Evolutionary conservation across 768 basidiomycete genomes (phyloP).

Genomic region (Porphyrellus cyaneotinctus): DNA sequence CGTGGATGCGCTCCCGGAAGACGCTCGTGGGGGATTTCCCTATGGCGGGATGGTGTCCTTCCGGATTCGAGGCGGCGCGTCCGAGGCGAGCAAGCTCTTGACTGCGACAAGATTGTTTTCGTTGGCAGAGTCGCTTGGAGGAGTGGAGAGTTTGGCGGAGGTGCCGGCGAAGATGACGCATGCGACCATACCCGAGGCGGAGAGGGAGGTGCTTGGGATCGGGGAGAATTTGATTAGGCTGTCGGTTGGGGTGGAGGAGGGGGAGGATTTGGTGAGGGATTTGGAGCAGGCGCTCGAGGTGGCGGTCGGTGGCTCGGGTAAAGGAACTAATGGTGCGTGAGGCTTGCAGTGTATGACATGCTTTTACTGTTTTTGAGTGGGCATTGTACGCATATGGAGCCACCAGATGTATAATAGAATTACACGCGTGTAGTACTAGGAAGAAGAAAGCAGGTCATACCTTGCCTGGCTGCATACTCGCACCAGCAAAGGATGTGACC

Average conservation of each 20-base stretch:
- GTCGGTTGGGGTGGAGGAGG: constrained; percentile 87
- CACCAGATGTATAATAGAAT: too few relatives aligned
- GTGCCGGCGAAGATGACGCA: constrained; percentile 90
- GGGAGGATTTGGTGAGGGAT: constrained; percentile 62
- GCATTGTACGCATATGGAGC: too few relatives aligned
- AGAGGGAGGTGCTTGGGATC: constrained; percentile 71
- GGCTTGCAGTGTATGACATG: too few relatives aligned
- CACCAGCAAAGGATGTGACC: too few relatives aligned
- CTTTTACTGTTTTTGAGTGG: too few relatives aligned
- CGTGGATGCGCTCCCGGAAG: constrained; percentile 39
- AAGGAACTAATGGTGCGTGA: too few relatives aligned
- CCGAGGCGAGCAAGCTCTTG: constrained; percentile 64
- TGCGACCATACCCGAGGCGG: constrained; percentile 63
- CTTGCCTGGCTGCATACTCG: too few relatives aligned
- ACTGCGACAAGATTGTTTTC: constrained; percentile 62
- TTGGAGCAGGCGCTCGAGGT: constrained; percentile 27
- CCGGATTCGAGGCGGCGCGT: constrained; percentile 48
- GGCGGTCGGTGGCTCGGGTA: constrained; percentile 10
- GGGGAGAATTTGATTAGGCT: constrained; percentile 72
- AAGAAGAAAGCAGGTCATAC: too few relatives aligned
- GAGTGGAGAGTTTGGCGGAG: constrained; percentile 89
- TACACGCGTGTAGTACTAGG: too few relatives aligned
- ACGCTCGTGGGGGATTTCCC: constrained; percentile 55
- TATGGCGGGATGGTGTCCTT: constrained; percentile 89
- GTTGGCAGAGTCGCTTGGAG: constrained; percentile 86